phyloP scores from a whole-genome alignment of 73 alveolate genomes.

The Breviolum minutum region DNA sequence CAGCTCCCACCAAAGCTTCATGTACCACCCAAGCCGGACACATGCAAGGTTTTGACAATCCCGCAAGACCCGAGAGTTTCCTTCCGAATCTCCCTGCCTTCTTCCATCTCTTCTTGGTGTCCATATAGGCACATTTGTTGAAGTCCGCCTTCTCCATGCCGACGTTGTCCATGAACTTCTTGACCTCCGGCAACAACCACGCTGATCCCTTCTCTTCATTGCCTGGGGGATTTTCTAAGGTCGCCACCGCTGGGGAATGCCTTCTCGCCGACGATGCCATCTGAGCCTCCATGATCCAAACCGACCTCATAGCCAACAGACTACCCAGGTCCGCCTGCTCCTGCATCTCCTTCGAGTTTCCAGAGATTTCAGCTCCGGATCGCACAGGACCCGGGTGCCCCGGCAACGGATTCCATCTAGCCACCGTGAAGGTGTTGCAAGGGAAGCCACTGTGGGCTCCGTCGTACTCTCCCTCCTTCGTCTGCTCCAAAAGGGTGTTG shows the following conservation, averaged over 20 bases:
- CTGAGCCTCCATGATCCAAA: too few species aligned
- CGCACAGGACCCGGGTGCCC: neutral
- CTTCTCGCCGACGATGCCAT: neutral
- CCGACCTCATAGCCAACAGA: neutral
- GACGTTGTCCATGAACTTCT: neutral
- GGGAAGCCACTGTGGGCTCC: neutral
- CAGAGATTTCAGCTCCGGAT: neutral
- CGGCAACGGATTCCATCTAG: neutral
- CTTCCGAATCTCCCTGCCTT: neutral
- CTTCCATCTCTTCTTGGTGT: neutral
- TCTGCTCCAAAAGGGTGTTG: neutral
- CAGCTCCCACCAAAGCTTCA: neutral
- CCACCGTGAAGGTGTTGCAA: neutral
- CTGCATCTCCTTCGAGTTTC: neutral
- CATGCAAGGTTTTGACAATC: neutral
- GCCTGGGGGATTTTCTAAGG: slow-evolving; percentile 54
- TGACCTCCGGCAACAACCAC: neutral
- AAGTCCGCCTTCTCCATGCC: neutral
- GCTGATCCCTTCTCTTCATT: neutral
- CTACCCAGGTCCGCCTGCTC: slow-evolving; percentile 13
- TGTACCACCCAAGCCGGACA: neutral
- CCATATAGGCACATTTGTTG: slow-evolving; percentile 14
- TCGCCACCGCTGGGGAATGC: neutral
- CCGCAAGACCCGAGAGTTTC: neutral
- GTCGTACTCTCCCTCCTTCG: neutral